phyloP scores from a whole-genome alignment of 371 early-diverging fungal genomes.

The Mortierella sp. region DNA sequence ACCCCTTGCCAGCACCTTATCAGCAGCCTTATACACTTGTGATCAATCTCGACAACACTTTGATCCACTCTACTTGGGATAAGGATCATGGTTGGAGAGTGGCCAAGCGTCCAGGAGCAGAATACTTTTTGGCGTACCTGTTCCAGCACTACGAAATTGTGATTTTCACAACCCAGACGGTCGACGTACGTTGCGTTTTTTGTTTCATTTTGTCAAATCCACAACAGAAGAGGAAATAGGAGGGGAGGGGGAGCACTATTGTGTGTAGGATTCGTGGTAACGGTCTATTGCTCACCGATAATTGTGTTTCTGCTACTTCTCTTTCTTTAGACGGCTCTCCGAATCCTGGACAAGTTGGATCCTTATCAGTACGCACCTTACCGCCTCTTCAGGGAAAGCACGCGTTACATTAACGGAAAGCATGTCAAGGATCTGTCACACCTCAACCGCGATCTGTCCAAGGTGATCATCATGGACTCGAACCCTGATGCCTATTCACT shows the following conservation, averaged over 20 bases:
- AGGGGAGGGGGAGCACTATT: too few species aligned
- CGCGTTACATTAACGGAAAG: constrained; percentile 85
- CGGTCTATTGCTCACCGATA: background rate
- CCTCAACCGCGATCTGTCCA: constrained; percentile 92
- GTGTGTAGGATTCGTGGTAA: too few species aligned
- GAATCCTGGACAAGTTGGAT: constrained; percentile 90
- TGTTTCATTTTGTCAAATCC: background rate
- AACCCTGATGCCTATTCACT: constrained; percentile 81
- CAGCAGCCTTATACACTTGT: constrained; percentile 90
- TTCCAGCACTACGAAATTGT: constrained; percentile 94
- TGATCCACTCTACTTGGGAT: constrained; percentile 93
- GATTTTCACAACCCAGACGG: constrained; percentile 88
- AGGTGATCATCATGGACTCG: constrained; percentile 92
- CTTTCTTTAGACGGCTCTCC: constrained; percentile 63
- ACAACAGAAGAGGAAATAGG: too few species aligned
- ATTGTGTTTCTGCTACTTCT: background rate
- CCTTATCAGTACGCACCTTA: constrained; percentile 87
- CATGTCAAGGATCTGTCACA: constrained; percentile 91
- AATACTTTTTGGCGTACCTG: constrained; percentile 92
- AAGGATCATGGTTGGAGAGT: constrained; percentile 93
- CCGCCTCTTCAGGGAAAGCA: constrained; percentile 89
- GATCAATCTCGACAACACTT: constrained; percentile 92
- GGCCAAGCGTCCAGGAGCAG: constrained; percentile 94
- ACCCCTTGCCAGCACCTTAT: constrained; percentile 84
- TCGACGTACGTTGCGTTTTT: constrained; percentile 40